phyloP scores from a whole-genome alignment of 108 stramenopile species.

The Schizochytrium sp. region DNA sequence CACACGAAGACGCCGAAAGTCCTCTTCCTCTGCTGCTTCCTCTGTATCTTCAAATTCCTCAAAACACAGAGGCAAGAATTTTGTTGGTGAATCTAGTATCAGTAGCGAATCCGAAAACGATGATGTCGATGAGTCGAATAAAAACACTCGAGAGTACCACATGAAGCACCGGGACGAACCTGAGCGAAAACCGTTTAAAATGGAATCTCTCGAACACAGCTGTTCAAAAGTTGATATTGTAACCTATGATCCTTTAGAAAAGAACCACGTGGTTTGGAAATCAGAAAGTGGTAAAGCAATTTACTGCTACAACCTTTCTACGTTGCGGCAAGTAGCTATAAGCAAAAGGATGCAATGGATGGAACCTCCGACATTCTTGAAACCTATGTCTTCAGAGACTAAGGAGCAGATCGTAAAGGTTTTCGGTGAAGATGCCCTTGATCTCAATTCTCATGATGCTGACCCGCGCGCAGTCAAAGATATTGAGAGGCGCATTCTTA shows the following conservation, averaged over 20 bases:
- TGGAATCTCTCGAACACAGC: neutral
- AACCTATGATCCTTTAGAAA: neutral
- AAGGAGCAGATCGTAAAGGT: neutral
- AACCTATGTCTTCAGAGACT: neutral
- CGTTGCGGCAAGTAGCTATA: neutral
- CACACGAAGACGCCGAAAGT: neutral
- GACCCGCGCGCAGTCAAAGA: neutral
- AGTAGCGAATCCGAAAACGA: neutral
- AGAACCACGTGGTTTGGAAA: constrained; percentile 7
- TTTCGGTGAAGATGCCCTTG: constrained; percentile 3
- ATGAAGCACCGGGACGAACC: constrained; percentile 12
- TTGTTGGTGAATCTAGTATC: neutral
- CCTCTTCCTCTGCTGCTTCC: too few species aligned
- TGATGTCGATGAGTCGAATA: neutral
- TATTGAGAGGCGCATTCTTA: neutral
- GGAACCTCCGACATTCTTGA: constrained; percentile 27
- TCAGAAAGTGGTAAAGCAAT: neutral
- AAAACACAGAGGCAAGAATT: neutral
- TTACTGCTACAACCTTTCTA: constrained; percentile 8
- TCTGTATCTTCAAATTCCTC: neutral
- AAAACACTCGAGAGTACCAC: neutral
- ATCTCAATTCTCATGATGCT: neutral
- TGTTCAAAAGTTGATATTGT: constrained; percentile 10
- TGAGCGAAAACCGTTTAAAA: neutral
- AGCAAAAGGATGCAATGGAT: constrained; percentile 3